Evolutionary conservation across 257 asterid species (phyloP).

Genomic region (Mitragyna speciosa): DNA sequence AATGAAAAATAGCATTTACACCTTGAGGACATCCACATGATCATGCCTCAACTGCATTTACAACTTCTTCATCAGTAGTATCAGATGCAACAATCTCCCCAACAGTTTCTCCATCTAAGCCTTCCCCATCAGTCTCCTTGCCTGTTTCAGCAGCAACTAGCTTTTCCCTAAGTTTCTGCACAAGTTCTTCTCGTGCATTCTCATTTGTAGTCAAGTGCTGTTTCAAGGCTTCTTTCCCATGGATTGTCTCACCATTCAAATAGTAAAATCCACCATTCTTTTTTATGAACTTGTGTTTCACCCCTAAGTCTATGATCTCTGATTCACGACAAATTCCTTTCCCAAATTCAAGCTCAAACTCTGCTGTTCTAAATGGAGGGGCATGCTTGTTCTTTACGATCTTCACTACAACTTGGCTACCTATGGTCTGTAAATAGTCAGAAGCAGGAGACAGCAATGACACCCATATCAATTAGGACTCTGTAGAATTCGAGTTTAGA

Average conservation of each 20-base stretch:
- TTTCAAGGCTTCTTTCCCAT: constrained; percentile 69
- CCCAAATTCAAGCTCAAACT: constrained; percentile 86
- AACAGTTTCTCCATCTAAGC: constrained; percentile 25
- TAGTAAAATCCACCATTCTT: constrained; percentile 37
- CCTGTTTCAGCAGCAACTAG: constrained; percentile 37
- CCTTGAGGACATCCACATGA: background rate
- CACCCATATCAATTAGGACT: background rate
- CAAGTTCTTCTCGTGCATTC: constrained; percentile 55
- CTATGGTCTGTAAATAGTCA: constrained; percentile 52
- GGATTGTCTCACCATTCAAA: constrained; percentile 38
- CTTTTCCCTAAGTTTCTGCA: constrained; percentile 59
- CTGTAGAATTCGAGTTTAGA: background rate
- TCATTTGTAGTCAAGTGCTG: constrained; percentile 45
- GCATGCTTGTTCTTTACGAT: constrained; percentile 95
- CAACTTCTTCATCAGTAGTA: constrained; percentile 59
- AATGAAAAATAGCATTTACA: background rate
- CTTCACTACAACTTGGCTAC: constrained; percentile 84
- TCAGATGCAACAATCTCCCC: constrained; percentile 50
- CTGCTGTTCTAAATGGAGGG: constrained; percentile 77
- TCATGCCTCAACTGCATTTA: constrained; percentile 63
- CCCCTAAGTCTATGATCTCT: constrained; percentile 75
- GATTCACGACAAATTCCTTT: constrained; percentile 72
- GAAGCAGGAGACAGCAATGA: background rate
- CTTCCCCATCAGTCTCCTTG: constrained; percentile 32
- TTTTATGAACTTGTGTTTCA: constrained; percentile 62